Evolutionary conservation across 257 asterid genomes (phyloP).

Genomic region (Solanum gracilifrons): DNA sequence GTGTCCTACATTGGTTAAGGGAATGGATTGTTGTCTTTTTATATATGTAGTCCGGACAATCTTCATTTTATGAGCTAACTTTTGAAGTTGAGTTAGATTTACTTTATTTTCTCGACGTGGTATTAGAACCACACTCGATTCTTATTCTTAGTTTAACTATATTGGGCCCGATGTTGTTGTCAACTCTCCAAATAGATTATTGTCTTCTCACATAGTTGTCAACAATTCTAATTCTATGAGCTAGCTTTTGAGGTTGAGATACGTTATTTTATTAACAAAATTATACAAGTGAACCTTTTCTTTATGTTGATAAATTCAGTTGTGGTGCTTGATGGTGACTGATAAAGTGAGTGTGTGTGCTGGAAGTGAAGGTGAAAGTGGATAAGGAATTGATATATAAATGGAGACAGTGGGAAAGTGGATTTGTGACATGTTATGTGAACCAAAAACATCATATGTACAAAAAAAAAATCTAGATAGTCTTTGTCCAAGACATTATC

Average conservation of each 20-base stretch:
- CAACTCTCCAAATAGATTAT: background rate
- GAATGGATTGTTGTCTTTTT: background rate
- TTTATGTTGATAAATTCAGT: background rate
- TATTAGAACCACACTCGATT: background rate
- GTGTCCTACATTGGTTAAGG: background rate
- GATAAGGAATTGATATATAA: background rate
- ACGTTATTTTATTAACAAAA: background rate
- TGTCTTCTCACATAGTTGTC: background rate
- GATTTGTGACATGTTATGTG: background rate
- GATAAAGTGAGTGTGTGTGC: background rate
- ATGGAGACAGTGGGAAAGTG: background rate
- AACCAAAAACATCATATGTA: background rate
- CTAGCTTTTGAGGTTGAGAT: background rate
- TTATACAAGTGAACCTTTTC: background rate
- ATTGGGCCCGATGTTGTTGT: background rate
- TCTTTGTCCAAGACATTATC: background rate
- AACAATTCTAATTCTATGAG: background rate
- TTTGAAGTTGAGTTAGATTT: background rate
- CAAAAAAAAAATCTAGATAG: background rate
- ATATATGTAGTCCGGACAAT: background rate
- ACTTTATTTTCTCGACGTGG: background rate
- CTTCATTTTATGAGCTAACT: background rate
- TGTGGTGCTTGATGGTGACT: background rate
- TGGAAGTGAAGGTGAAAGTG: background rate
- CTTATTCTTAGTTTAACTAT: background rate